A percentile compares a stretch with the other conserved stretches of the same genome.
These are phyloP conservation scores for Myxozyma monticola DNA, from an alignment of 805 yeast genomes.

Conservation along the genomic window DNA sequence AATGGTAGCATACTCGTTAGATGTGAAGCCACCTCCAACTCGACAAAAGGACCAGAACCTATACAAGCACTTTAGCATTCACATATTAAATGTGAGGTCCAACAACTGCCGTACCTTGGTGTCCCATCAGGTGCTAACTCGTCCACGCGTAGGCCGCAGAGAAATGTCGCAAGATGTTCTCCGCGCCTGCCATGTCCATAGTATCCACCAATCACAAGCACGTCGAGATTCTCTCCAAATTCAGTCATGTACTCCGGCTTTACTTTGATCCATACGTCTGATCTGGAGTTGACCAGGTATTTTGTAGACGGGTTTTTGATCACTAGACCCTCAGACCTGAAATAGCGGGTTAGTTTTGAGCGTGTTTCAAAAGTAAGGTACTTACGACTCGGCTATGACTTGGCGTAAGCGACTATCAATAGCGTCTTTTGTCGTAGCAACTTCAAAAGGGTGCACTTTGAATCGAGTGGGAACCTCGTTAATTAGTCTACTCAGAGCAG, in stretches of 20 bases:
- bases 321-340: slow-evolving; percentile 81
- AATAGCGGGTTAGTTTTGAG: no score
- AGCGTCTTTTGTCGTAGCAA: slow-evolving; percentile 50
- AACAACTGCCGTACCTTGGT: slow-evolving; percentile 8
- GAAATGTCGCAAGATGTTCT: slow-evolving; percentile 50
- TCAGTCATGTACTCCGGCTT: slow-evolving; percentile 88
- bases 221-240: slow-evolving; percentile 82
- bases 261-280: slow-evolving; percentile 77
- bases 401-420: slow-evolving; percentile 56
- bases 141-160: slow-evolving; percentile 65
- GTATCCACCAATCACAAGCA: slow-evolving; percentile 74
- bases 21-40: slow-evolving; percentile 81
- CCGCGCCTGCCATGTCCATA: slow-evolving; percentile 60
- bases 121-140: slow-evolving; percentile 12
- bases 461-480: slow-evolving; percentile 33
- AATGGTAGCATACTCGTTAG: slow-evolving; percentile 60
- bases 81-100: neutral
- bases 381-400: slow-evolving; percentile 48
- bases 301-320: slow-evolving; percentile 61
- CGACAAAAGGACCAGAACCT: slow-evolving; percentile 67
- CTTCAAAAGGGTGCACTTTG: slow-evolving; percentile 35
- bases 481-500: slow-evolving; percentile 49
- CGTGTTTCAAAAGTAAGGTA: neutral
- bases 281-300: slow-evolving; percentile 63
- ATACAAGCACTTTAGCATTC: slow-evolving; percentile 1